These are phyloP conservation scores for Dictyostelium intermedium DNA, from an alignment of 78 protist genomes.

Conservation along the genomic window DNA sequence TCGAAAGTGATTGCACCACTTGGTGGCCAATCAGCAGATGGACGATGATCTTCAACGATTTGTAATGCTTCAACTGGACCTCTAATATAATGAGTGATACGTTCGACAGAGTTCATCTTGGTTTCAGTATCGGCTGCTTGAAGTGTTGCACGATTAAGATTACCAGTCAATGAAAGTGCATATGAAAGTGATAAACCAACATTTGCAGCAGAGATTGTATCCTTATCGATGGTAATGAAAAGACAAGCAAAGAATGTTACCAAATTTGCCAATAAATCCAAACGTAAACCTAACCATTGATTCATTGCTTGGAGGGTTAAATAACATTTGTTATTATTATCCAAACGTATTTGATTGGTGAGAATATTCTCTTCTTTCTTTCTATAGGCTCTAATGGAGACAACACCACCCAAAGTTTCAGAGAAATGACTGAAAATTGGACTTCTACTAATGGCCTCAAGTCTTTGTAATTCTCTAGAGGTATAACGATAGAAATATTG, in stretches of 20 bases:
- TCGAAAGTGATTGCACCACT: slow-evolving; percentile 81
- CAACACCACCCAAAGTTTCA: slow-evolving; percentile 85
- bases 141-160: slow-evolving; percentile 61
- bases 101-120: slow-evolving; percentile 81
- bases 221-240: slow-evolving; percentile 39
- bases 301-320: slow-evolving; percentile 56
- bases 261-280: slow-evolving; percentile 84
- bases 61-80: slow-evolving; percentile 69
- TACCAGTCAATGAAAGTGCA: slow-evolving; percentile 61
- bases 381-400: slow-evolving; percentile 76
- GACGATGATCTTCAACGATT: slow-evolving; percentile 11
- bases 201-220: slow-evolving; percentile 23
- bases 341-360: neutral
- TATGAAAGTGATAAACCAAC: slow-evolving; percentile 84
- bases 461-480: slow-evolving; percentile 88
- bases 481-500: slow-evolving; percentile 62
- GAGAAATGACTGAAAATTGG: slow-evolving; percentile 89
- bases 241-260: slow-evolving; percentile 79
- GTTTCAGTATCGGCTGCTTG: slow-evolving; percentile 78
- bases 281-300: slow-evolving; percentile 83
- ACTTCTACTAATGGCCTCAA: slow-evolving; percentile 83
- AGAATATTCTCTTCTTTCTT: slow-evolving; percentile 12
- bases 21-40: slow-evolving; percentile 78
- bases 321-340: slow-evolving; percentile 41
- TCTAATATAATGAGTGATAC: slow-evolving; percentile 69